These are phyloP conservation scores for Ustilago nuda DNA, from an alignment of 1,284 basidiomycete genomes.

Conservation along the genomic window DNA sequence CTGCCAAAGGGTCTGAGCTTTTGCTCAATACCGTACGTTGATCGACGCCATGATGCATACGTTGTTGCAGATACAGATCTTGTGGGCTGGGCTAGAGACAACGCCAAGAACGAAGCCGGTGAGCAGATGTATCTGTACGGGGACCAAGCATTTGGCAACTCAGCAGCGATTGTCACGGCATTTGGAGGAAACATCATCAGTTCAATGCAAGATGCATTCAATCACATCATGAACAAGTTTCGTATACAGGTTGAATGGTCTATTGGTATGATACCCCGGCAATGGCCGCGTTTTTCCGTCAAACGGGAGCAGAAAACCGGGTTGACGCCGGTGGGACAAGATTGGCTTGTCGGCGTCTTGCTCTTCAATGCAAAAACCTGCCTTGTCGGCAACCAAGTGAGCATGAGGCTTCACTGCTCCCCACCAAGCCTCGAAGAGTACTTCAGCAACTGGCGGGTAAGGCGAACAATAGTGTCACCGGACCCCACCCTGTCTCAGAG, in stretches of 20 bases:
- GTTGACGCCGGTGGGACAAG: neutral
- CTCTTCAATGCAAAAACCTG: conserved; percentile 6
- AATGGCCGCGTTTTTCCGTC: neutral
- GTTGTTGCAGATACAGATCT: neutral
- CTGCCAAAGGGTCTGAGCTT: conserved; percentile 15
- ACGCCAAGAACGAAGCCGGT: conserved; percentile 1
- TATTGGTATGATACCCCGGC: neutral
- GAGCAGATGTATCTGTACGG: conserved; percentile 5
- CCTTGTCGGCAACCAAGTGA: conserved; percentile 1
- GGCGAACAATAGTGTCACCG: neutral
- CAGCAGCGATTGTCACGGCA: neutral
- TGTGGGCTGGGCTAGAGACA: neutral
- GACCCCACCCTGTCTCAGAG: neutral
- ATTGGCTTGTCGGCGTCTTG: neutral
- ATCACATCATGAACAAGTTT: conserved; percentile 8
- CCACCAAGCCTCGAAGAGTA: neutral
- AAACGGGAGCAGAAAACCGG: neutral
- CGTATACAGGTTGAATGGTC: neutral
- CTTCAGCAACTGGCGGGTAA: neutral
- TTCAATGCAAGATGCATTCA: neutral
- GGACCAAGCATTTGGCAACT: neutral
- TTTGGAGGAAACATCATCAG: neutral
- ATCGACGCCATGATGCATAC: neutral
- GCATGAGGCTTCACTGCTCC: neutral
- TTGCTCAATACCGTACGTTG: neutral